These are phyloP conservation scores for Vaccinium myrtillus DNA, from an alignment of 148 eudicot genomes.

Conservation along the genomic window DNA sequence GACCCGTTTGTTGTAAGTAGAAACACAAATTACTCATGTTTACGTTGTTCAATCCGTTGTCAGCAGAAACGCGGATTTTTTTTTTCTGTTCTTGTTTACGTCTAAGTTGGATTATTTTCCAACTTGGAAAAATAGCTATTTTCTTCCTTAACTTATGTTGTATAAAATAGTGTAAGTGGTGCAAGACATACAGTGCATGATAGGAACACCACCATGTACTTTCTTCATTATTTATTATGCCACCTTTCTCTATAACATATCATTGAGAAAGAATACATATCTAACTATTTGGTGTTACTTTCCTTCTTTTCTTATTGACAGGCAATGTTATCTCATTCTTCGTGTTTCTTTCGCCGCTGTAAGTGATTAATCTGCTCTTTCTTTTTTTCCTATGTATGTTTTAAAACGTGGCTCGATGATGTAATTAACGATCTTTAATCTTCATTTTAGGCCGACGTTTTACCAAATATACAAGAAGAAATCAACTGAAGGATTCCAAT, in stretches of 20 bases:
- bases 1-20: background rate
- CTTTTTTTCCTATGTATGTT: background rate
- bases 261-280: no score
- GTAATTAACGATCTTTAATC: background rate
- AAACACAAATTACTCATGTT: background rate
- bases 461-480: conserved; percentile 64
- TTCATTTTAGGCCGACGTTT: conserved; percentile 64
- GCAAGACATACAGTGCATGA: background rate
- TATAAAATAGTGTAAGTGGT: background rate
- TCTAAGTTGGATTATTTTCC: background rate
- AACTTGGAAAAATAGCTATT: background rate
- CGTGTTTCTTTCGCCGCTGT: conserved; percentile 81
- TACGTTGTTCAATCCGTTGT: no score
- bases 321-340: conserved; percentile 78
- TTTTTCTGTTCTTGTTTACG: background rate
- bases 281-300: background rate
- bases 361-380: conserved; percentile 30
- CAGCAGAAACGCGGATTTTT: no score
- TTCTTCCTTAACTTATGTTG: background rate
- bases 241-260: background rate
- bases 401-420: background rate
- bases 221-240: background rate
- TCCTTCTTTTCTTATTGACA: conserved; percentile 19
- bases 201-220: background rate
- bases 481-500: conserved; percentile 73